Percentiles rank a stretch among this genome's conserved stretches.
phyloP scores from a whole-genome alignment of 352 stramenopile genomes.

The Phytophthora uliginosa region DNA sequence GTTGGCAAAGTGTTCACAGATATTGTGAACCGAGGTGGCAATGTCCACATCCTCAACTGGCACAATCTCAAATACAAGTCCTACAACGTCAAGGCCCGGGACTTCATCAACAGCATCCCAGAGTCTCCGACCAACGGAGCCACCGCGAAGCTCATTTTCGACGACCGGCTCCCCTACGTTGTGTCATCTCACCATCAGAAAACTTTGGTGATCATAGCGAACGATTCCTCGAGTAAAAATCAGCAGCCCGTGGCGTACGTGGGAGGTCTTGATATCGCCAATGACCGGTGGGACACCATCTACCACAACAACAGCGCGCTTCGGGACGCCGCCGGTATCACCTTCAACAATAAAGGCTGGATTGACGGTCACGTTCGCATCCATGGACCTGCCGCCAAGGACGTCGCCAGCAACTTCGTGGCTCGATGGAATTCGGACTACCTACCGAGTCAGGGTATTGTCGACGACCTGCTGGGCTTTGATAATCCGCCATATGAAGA shows the following conservation, averaged over 20 bases:
- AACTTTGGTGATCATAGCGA: constrained; percentile 40
- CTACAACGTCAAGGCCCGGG: constrained; percentile 53
- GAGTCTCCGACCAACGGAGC: constrained; percentile 27
- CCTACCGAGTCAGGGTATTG: constrained; percentile 25
- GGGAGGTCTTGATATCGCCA: constrained; percentile 62
- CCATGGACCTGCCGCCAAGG: constrained; percentile 50
- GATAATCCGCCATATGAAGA: constrained; percentile 47
- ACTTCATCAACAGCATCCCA: constrained; percentile 50
- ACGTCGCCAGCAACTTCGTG: constrained; percentile 69
- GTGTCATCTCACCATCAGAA: constrained; percentile 68
- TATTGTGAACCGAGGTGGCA: constrained; percentile 44
- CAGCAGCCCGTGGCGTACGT: constrained; percentile 53
- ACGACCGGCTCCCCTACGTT: constrained; percentile 52
- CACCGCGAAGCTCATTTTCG: constrained; percentile 52
- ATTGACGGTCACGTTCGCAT: constrained; percentile 63
- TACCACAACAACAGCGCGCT: constrained; percentile 55
- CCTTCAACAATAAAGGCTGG: constrained; percentile 57
- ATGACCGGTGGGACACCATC: constrained; percentile 73
- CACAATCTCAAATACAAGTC: constrained; percentile 53
- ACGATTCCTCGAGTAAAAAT: constrained; percentile 3
- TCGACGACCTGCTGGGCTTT: constrained; percentile 53
- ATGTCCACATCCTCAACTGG: constrained; percentile 65
- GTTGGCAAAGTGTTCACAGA: constrained; percentile 46
- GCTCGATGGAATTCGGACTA: constrained; percentile 61
- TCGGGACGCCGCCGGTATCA: constrained; percentile 42